phyloP scores from a whole-genome alignment of 139 green algal species.

The Tetraselmis chui region DNA sequence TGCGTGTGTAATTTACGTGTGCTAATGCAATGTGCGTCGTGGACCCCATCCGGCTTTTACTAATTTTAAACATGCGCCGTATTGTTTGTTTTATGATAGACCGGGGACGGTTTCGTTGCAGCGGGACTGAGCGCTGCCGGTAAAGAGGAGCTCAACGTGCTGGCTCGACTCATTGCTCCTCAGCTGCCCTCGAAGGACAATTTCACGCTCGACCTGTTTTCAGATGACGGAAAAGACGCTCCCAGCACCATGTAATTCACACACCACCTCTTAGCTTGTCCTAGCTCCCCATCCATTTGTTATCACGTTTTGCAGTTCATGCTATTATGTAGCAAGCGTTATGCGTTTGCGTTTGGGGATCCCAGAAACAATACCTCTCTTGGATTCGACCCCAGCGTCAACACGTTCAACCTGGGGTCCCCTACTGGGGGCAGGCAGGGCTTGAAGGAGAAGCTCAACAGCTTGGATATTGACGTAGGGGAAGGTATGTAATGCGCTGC shows the following conservation, averaged over 20 bases:
- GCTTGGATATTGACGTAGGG: background rate
- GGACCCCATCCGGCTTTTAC: background rate
- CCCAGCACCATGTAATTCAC: background rate
- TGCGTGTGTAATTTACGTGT: background rate
- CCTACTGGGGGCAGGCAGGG: background rate
- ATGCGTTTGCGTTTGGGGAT: no score
- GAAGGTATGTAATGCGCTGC: no score
- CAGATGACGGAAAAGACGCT: background rate
- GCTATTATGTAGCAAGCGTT: no score
- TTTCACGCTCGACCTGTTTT: constrained; percentile 37
- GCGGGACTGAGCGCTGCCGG: constrained; percentile 5
- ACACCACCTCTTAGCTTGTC: background rate
- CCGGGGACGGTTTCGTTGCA: background rate
- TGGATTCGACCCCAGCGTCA: background rate
- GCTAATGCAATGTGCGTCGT: background rate
- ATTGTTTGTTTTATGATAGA: background rate
- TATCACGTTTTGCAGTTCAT: no score
- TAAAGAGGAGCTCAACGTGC: constrained; percentile 25
- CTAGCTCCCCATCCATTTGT: no score
- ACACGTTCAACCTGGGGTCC: background rate
- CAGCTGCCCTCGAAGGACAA: constrained; percentile 5
- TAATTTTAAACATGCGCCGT: background rate
- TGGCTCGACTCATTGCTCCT: constrained; percentile 23
- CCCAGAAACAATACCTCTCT: background rate
- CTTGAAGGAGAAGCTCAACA: background rate